Base-by-base conservation (phyloP, 345 rosid species). In the Boechera retrofracta region DNA sequence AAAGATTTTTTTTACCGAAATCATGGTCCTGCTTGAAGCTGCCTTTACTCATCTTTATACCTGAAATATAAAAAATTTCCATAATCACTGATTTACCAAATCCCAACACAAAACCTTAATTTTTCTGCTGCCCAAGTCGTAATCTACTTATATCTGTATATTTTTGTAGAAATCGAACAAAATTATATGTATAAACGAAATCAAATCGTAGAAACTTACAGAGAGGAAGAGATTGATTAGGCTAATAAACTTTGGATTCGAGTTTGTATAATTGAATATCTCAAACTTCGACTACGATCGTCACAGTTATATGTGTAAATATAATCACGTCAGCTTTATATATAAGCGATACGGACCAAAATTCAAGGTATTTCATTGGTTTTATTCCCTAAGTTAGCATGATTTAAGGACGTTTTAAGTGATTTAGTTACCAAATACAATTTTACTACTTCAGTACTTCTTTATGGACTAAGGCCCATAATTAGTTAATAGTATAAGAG, bases 11-110 rank as follows among this genome's bases (percentile, higher is more conserved):
- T 39, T 15, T 60, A 72, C 76, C 61, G 32, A 49, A 63, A 52
- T 72, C 76, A 51, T 62, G 32, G 5, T 62, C 76, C 38, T 72
- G 10, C 69, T 39, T 72, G 32, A 72, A 72, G 39, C 69, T 49
- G 53, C 24, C 53, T 7, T 39, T 28, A 36, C 32, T 41, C 76
- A 72, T 72, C 28, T 47, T 48, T 7, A 26, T 48, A 24, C 36
- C 62, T 62, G 32, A 29, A 28, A 21, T 5, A 18, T 58, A 12
- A 29, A 4, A n/a, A 56, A 55, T 42, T 10, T 57, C 5, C 0
- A 29, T 7, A 70, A 47, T 45, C 48, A 48, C 9, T 13, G 54
- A 42, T 41, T 31, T 8, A 18, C 21, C 12, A 67, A 26, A 69
- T 32, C 26, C 4, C 58, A 47, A 24, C 38, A 26, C 21, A 28